Conservation (phyloP, 1,284 basidiomycete genomes). For the Bjerkandera adusta region DNA sequence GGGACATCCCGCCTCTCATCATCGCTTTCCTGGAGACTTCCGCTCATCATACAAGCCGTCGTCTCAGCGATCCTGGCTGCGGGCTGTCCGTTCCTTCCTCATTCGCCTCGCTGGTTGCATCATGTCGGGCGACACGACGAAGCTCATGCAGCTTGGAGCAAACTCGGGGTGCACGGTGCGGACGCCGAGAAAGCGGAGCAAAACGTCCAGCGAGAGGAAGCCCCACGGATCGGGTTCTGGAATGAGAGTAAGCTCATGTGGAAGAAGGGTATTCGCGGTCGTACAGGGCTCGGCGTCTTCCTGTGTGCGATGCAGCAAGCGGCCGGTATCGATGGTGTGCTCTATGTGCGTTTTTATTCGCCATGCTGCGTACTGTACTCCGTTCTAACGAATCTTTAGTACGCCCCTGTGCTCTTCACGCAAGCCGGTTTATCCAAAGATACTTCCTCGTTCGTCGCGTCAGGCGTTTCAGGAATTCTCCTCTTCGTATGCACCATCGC, state of each 20-base stretch:
- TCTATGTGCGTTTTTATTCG: constrained; percentile 23
- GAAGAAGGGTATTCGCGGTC: constrained; percentile 30
- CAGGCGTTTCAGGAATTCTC: constrained; percentile 49
- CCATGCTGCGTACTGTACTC: neutral
- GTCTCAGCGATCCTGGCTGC: constrained; percentile 39
- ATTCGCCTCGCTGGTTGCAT: constrained; percentile 51
- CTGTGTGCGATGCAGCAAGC: constrained; percentile 43
- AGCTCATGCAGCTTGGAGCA: constrained; percentile 32
- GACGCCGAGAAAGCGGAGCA: constrained; percentile 32
- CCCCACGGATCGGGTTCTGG: constrained; percentile 14
- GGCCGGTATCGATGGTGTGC: constrained; percentile 38
- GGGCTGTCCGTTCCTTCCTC: constrained; percentile 47
- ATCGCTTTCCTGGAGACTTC: constrained; percentile 47
- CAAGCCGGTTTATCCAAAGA: constrained; percentile 46
- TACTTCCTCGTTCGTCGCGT: constrained; percentile 48
- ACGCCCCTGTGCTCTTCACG: constrained; percentile 48
- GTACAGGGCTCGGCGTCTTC: constrained; percentile 45
- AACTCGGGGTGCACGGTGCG: constrained; percentile 29
- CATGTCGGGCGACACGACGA: constrained; percentile 41
- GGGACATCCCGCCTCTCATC: constrained; percentile 36
- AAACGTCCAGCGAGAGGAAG: constrained; percentile 24
- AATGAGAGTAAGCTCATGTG: constrained; percentile 26
- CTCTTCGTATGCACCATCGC: constrained; percentile 42
- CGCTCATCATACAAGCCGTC: constrained; percentile 42
- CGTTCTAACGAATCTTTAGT: constrained; percentile 32